phyloP scores from a whole-genome alignment of 1,284 basidiomycete species.

The Stereum hirsutum region DNA sequence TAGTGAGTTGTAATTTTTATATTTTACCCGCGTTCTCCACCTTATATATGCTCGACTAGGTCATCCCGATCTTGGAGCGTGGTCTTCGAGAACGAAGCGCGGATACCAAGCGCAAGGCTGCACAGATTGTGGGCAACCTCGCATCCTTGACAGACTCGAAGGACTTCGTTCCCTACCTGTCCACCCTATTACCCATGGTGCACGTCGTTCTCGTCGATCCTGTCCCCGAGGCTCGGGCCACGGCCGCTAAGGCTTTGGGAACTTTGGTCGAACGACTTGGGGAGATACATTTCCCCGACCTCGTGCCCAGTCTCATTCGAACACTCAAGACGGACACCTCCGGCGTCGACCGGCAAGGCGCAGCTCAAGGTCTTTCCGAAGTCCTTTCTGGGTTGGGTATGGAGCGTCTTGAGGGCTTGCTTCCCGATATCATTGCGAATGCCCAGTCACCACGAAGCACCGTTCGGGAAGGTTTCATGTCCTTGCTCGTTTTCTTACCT shows the following conservation, averaged over 20 bases:
- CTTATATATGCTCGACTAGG: conserved; percentile 31
- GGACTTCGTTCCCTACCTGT: conserved; percentile 95
- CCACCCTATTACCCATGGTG: conserved; percentile 83
- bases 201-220: conserved; percentile 91
- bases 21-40: conserved; percentile 1
- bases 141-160: conserved; percentile 92
- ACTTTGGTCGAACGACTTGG: conserved; percentile 95
- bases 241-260: conserved; percentile 96
- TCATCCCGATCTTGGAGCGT: conserved; percentile 93
- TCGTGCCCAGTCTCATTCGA: conserved; percentile 84
- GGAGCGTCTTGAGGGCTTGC: conserved; percentile 90
- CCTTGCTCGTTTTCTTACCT: conserved; percentile 91
- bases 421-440: conserved; percentile 92
- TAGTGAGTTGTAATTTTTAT: conserved; percentile 48
- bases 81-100: conserved; percentile 90
- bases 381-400: conserved; percentile 94
- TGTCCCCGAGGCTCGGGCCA: conserved; percentile 94
- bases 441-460: conserved; percentile 86
- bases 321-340: conserved; percentile 92
- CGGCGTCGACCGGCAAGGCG: conserved; percentile 95
- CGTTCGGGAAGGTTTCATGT: conserved; percentile 98
- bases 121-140: conserved; percentile 95
- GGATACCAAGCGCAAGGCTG: conserved; percentile 92
- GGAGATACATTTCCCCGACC: conserved; percentile 91
- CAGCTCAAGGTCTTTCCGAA: conserved; percentile 95